Percentiles rank a stretch among this genome's conserved stretches.
Evolutionary conservation across 352 stramenopile species (phyloP).

Genomic region (Phytophthora fragariaefolia): DNA sequence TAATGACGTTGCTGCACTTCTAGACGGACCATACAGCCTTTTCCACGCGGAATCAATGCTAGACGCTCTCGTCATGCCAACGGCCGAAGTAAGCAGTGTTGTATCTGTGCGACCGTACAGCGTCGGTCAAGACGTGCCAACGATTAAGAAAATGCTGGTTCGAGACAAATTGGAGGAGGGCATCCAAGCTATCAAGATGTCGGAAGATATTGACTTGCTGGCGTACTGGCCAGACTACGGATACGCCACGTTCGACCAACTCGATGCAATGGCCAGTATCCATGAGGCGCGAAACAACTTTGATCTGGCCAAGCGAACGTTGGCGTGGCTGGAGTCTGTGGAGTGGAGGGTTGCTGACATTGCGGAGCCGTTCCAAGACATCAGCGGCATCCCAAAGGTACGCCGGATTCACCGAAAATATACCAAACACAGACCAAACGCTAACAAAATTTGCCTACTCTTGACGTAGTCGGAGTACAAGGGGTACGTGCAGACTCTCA

Average conservation of each 20-base stretch:
- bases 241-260: constrained; percentile 1
- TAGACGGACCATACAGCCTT: neutral
- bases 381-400: too few relatives aligned
- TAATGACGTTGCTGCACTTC: neutral
- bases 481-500: too few relatives aligned
- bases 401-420: too few relatives aligned
- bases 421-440: too few relatives aligned
- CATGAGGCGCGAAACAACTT: neutral
- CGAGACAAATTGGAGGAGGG: neutral
- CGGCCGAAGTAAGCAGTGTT: neutral
- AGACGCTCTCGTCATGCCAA: neutral
- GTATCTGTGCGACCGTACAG: neutral
- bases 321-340: too few relatives aligned
- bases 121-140: neutral
- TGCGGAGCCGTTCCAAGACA: too few relatives aligned
- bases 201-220: neutral
- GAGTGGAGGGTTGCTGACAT: too few relatives aligned
- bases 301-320: neutral
- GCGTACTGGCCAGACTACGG: neutral
- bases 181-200: neutral
- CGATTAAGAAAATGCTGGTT: neutral
- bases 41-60: neutral
- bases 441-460: too few relatives aligned
- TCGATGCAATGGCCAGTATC: neutral
- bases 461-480: too few relatives aligned